Evolutionary conservation across 1,139 yeast species (phyloP).

Genomic region (Saccharomycopsis hybrid): DNA sequence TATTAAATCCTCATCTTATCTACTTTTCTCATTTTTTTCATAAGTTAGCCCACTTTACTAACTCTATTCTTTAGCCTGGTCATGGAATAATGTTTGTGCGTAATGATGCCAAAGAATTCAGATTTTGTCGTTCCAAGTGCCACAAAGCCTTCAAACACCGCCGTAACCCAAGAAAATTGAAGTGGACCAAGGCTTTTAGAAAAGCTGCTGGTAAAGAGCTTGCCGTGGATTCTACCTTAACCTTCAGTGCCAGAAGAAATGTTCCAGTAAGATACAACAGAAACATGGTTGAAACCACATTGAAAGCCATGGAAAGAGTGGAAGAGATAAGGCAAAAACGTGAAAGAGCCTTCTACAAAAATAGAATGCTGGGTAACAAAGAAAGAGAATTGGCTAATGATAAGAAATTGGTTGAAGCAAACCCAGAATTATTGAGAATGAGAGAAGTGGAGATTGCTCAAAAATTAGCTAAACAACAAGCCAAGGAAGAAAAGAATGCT

Average conservation of each 20-base stretch:
- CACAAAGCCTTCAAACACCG: slow-evolving; percentile 97
- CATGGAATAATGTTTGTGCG: slow-evolving; percentile 98
- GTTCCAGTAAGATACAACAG: slow-evolving; percentile 97
- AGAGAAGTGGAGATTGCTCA: slow-evolving; percentile 89
- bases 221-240: slow-evolving; percentile 93
- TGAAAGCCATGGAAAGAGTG: slow-evolving; percentile 91
- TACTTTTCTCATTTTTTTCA: too few relatives aligned
- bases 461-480: slow-evolving; percentile 65
- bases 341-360: slow-evolving; percentile 97
- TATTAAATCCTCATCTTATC: too few relatives aligned
- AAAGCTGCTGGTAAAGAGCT: slow-evolving; percentile 98
- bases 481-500: slow-evolving; percentile 47
- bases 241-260: slow-evolving; percentile 95
- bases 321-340: slow-evolving; percentile 95
- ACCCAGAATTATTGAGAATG: slow-evolving; percentile 85
- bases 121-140: slow-evolving; percentile 97
- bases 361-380: slow-evolving; percentile 97
- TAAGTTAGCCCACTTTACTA: too few relatives aligned
- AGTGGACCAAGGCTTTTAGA: slow-evolving; percentile 98
- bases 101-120: slow-evolving; percentile 94
- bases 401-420: slow-evolving; percentile 76
- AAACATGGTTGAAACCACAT: slow-evolving; percentile 88
- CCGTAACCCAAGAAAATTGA: slow-evolving; percentile 96
- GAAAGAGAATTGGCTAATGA: slow-evolving; percentile 81
- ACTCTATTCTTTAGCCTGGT: too few relatives aligned